A percentile compares a stretch with the other conserved stretches of the same genome.
These are phyloP conservation scores for Fusarium tupiense DNA, from an alignment of 2,329 filamentous ascomycete genomes.

Conservation along the genomic window DNA sequence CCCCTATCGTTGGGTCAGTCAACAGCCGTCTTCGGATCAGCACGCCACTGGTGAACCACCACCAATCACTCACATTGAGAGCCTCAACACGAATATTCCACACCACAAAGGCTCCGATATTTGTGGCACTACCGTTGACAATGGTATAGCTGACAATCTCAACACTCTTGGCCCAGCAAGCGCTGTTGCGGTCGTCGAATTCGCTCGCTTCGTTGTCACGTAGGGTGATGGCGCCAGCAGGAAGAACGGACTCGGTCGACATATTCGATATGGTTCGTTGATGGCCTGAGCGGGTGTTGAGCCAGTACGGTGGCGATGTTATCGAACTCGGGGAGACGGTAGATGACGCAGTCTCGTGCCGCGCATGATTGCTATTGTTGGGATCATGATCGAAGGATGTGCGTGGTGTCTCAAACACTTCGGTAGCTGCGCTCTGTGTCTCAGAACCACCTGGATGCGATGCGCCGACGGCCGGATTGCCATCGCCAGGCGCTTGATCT, in stretches of 20 bases:
- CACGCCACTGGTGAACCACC: constrained; percentile 3
- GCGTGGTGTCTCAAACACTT: constrained; percentile 42
- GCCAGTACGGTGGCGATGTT: constrained; percentile 58
- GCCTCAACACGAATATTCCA: constrained; percentile 93
- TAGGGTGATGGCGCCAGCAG: constrained; percentile 65
- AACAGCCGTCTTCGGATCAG: neutral
- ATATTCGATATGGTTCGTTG: constrained; percentile 54
- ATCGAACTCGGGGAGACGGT: constrained; percentile 44
- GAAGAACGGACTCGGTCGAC: constrained; percentile 61
- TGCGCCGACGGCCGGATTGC: constrained; percentile 33
- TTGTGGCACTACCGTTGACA: constrained; percentile 65
- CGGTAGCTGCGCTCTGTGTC: constrained; percentile 29
- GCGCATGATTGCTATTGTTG: constrained; percentile 17
- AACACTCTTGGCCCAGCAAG: constrained; percentile 73
- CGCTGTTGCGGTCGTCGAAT: constrained; percentile 61
- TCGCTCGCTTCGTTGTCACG: constrained; percentile 69
- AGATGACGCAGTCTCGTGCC: constrained; percentile 36
- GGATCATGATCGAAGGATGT: constrained; percentile 39
- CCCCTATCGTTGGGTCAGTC: constrained; percentile 55
- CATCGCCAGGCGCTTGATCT: constrained; percentile 40
- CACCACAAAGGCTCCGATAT: constrained; percentile 89
- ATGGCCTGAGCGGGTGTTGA: constrained; percentile 46
- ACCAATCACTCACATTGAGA: constrained; percentile 67
- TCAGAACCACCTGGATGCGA: constrained; percentile 29
- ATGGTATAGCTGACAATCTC: constrained; percentile 66